Evolutionary conservation across 1,284 basidiomycete genomes (phyloP), one percentile per base, ranked within the genome.

Genomic region (Tilletiopsis washingtonensis): DNA sequence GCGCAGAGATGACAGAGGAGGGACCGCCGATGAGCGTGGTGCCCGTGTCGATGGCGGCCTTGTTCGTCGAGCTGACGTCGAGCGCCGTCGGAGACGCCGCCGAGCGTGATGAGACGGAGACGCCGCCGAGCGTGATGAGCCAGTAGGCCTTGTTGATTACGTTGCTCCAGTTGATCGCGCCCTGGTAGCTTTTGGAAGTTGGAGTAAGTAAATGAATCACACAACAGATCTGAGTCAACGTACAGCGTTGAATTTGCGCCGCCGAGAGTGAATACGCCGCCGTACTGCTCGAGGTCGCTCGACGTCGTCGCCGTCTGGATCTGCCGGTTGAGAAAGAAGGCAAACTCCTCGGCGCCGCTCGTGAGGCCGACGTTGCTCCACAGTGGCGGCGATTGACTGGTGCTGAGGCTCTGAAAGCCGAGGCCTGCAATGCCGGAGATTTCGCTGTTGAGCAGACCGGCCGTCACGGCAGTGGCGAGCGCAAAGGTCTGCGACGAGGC

Each of bases 1-100:
- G 34, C 21, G 38, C 19, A 5, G 52, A 47, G 14, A 69, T 46
- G 5, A 61, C 54, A 17, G 47, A 47, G 43, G 56, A 50, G 4
- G 69, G 69, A 3, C 63, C 67, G 11, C 65, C 69, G 21, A 71
- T 60, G n/a, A 69, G 47, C 14, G 65, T 62, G 15, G 69, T 69
- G 39, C 67, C 69, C 9, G 69, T 63, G 49, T 71, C 69, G 40
- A 71, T 64, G n/a, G 65, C 61, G 4, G 67, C 59, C 0, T 54
- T 61, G 11, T 39, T 51, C 5, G 54, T 20, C 1, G 41, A n/a
- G 15, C 48, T 19, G 1, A 71, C 48, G 32, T 46, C 40, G n/a
- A n/a, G n/a, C n/a, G n/a, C n/a, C n/a, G n/a, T n/a, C n/a, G 29
- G 29, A 34, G 19, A 61, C 50, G 5, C 57, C 69, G 3, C 47